phyloP scores from a whole-genome alignment of 202 grass and related monocot species.

The Elaeis oleifera region DNA sequence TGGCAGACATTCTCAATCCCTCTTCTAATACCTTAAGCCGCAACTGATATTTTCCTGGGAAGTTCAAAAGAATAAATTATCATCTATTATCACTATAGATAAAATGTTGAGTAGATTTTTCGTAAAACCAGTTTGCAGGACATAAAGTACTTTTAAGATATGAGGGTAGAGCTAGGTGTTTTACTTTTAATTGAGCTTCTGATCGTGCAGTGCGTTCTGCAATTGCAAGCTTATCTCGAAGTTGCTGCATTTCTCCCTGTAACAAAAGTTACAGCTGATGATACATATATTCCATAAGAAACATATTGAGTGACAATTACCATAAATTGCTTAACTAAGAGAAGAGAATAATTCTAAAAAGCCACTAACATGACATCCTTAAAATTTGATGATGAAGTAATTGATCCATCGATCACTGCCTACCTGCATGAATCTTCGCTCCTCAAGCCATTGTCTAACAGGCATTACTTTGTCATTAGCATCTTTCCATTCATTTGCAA shows the following conservation, averaged over 20 bases:
- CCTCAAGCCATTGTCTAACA: conserved; percentile 23
- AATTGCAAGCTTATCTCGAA: conserved; percentile 17
- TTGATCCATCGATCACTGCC: neutral
- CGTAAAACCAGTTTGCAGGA: too few relatives aligned
- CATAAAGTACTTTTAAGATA: too few relatives aligned
- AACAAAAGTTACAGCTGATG: neutral
- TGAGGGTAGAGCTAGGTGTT: neutral
- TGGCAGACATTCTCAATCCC: too few relatives aligned
- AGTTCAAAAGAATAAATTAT: neutral
- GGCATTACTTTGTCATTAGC: conserved; percentile 25
- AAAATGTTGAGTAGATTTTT: too few relatives aligned
- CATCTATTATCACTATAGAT: neutral
- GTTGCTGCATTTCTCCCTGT: conserved; percentile 24
- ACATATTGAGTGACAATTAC: neutral
- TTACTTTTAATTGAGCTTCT: conserved; percentile 18
- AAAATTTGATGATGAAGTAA: too few relatives aligned
- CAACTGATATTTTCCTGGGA: neutral
- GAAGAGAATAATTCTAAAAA: neutral
- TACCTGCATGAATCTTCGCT: conserved; percentile 23
- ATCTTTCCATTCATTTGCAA: conserved; percentile 26
- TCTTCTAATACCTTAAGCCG: too few relatives aligned
- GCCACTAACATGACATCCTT: too few relatives aligned
- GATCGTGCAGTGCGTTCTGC: conserved; percentile 13
- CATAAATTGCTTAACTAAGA: neutral
- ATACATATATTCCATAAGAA: neutral